phyloP scores from a whole-genome alignment of 371 early-diverging fungal species.

The Mucor saturninus region DNA sequence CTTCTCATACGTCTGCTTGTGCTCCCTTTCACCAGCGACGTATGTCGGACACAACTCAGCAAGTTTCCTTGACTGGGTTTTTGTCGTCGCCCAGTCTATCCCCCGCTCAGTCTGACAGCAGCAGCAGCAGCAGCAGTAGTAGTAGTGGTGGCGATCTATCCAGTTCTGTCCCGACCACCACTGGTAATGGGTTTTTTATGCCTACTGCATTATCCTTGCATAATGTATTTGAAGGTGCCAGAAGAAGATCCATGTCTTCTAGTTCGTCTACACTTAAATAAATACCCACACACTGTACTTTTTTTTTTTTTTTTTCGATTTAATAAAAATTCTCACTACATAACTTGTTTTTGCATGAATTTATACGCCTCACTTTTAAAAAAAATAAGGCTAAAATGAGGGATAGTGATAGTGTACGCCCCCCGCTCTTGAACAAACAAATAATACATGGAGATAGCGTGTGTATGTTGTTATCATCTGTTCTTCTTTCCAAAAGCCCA shows the following conservation, averaged over 20 bases:
- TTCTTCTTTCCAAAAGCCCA: too few relatives aligned
- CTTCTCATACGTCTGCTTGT: constrained; percentile 54
- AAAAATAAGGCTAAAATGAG: too few relatives aligned
- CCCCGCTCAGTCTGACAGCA: constrained; percentile 11
- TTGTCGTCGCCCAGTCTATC: constrained; percentile 26
- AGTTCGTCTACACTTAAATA: constrained; percentile 4
- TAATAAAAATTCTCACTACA: too few relatives aligned
- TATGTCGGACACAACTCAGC: constrained; percentile 43
- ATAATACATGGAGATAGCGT: too few relatives aligned
- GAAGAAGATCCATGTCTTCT: constrained; percentile 58
- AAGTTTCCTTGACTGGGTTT: constrained; percentile 23
- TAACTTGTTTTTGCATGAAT: too few relatives aligned
- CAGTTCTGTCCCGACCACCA: constrained; percentile 19
- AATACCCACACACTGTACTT: not conserved
- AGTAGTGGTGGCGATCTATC: constrained; percentile 13
- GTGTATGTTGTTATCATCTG: too few relatives aligned
- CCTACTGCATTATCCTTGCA: constrained; percentile 56
- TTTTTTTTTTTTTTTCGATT: not conserved
- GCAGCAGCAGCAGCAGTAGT: not conserved
- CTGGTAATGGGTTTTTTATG: constrained; percentile 36
- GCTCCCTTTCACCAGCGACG: constrained; percentile 55
- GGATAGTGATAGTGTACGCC: too few relatives aligned
- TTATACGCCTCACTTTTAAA: too few relatives aligned
- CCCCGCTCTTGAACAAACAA: too few relatives aligned
- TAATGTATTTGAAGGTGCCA: constrained; percentile 55